These are phyloP conservation scores for Starmera amethionina DNA, from an alignment of 805 yeast species.

Conservation along the genomic window DNA sequence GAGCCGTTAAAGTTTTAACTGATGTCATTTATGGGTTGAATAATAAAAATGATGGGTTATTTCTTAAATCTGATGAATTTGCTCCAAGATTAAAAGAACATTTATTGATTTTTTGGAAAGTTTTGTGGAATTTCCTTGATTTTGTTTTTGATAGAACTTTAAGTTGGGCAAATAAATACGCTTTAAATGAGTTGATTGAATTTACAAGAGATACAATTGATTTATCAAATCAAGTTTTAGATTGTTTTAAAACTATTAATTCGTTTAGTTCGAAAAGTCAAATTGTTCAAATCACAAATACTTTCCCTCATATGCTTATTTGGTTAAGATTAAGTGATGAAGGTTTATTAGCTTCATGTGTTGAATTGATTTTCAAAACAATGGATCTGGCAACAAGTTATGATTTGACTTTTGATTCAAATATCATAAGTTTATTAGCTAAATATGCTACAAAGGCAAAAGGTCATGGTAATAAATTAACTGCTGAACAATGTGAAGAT, in stretches of 20 bases:
- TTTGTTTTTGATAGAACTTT: conserved; percentile 60
- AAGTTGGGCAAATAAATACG: conserved; percentile 63
- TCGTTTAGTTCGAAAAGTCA: conserved; percentile 18
- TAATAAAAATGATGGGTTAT: conserved; percentile 58
- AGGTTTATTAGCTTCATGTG: conserved; percentile 65
- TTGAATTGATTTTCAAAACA: conserved; percentile 53
- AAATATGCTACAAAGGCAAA: conserved; percentile 58
- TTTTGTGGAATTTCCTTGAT: conserved; percentile 63
- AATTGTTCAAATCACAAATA: conserved; percentile 45
- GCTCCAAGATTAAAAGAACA: conserved; percentile 17
- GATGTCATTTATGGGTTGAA: conserved; percentile 57
- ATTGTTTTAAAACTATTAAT: conserved; percentile 44
- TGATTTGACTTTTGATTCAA: conserved; percentile 38
- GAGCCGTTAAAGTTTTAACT: conserved; percentile 63
- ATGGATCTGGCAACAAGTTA: conserved; percentile 55
- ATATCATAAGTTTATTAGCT: conserved; percentile 46
- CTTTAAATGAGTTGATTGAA: conserved; percentile 51
- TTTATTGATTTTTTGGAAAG: conserved; percentile 48
- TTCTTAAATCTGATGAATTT: conserved; percentile 20
- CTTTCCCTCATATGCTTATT: conserved; percentile 58
- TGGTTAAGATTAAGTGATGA: conserved; percentile 82
- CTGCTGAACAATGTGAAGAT: conserved; percentile 54
- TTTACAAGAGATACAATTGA: conserved; percentile 85
- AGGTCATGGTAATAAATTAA: conserved; percentile 59
- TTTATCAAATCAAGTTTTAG: conserved; percentile 58